Percentiles rank a stretch among this genome's conserved stretches.
These are phyloP conservation scores for Abrus pulchellus DNA, from an alignment of 306 rosid genomes.

Conservation along the genomic window DNA sequence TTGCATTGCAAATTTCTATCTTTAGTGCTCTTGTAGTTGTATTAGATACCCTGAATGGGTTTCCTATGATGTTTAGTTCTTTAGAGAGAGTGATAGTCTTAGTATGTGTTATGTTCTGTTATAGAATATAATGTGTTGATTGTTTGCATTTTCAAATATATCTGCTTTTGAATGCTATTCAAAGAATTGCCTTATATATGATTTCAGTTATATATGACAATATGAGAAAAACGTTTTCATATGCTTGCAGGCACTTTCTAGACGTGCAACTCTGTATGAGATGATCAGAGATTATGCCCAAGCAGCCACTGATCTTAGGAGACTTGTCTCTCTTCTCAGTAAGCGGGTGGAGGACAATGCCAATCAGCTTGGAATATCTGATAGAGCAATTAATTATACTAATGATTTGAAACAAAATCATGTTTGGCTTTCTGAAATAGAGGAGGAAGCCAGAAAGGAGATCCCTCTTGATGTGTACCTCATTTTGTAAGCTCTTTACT, in stretches of 20 bases:
- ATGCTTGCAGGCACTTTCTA: conserved; percentile 83
- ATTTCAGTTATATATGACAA: conserved; percentile 17
- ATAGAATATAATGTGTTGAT: neutral
- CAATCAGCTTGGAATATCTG: conserved; percentile 65
- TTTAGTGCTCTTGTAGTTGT: neutral
- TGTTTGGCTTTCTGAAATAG: conserved; percentile 75
- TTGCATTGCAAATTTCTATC: neutral
- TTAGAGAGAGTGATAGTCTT: neutral
- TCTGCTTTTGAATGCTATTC: neutral
- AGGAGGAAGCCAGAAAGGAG: conserved; percentile 89
- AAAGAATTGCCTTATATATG: conserved; percentile 32
- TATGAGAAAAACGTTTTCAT: conserved; percentile 40
- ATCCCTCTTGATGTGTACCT: conserved; percentile 91
- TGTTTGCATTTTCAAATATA: conserved; percentile 21
- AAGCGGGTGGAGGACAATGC: conserved; percentile 67
- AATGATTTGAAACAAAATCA: conserved; percentile 85
- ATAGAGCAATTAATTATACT: conserved; percentile 62
- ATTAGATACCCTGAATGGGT: neutral
- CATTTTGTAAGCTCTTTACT: conserved; percentile 77
- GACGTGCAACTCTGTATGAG: conserved; percentile 82
- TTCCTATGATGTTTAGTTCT: neutral
- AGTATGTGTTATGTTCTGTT: neutral
- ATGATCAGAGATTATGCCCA: conserved; percentile 92
- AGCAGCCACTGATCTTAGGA: conserved; percentile 84
- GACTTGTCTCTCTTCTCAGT: conserved; percentile 69